Base-by-base conservation (phyloP, 768 basidiomycete species). In the Collybia sp. region DNA sequence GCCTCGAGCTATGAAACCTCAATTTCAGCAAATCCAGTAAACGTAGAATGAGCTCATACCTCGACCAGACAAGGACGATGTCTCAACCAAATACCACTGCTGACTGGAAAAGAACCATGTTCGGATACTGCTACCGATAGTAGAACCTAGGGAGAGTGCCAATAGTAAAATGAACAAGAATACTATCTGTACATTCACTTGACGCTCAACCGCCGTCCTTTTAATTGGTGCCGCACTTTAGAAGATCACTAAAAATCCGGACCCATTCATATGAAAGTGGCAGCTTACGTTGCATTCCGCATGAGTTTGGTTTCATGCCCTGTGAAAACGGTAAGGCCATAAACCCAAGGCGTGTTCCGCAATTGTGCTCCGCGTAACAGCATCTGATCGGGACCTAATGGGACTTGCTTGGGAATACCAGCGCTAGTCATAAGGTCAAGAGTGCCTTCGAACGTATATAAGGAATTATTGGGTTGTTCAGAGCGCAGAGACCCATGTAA, bases 221-320 rank as follows among this genome's bases (percentile, higher is more conserved):
- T 98, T 99, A 68, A 98, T 92, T 10, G 96, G 96, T 6, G 96
- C 88, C 35, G 93, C 92, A 19, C 93, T 95, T 43, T 13, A n/a
- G 18, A 41, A 42, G 18, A 15, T 45, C 41, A 30, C 32, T 32
- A 34, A 15, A 44, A 37, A 17, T 30, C 18, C 16, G 12, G 6
- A 15, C 16, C 5, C 46, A 36, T 30, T 30, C 13, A 12, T 18
- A 44, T 6, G n/a, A 13, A 37, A 20, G 33, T 10, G 31, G 32
- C 18, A 1, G 72, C 91, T 69, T 58, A 93, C 93, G 94, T 97
- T 36, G 96, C 95, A 58, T 98, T 98, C 48, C 91, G 80, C 93
- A 98, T 94, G 32, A 99, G 66, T 65, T 99, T 99, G 15, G 96
- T 98, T 71, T 99, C 94, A 59, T 98, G 96, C 0, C 96, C 96